These are phyloP conservation scores for Nitzschia palea DNA, from an alignment of 108 stramenopile genomes.

Conservation along the genomic window DNA sequence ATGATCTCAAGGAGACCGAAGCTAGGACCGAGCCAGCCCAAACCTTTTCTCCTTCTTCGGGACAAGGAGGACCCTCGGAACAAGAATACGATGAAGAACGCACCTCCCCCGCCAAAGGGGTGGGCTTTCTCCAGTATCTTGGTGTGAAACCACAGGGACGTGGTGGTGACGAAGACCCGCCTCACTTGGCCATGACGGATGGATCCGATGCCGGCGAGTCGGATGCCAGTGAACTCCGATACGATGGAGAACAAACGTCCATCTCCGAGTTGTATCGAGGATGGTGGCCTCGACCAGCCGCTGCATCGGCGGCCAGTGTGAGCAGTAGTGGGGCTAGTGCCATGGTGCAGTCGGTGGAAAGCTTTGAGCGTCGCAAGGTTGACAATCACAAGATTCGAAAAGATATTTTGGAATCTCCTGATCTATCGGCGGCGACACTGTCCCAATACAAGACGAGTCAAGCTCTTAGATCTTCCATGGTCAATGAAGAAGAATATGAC, in stretches of 20 bases:
- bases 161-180: not conserved
- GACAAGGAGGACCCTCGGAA: too few relatives aligned
- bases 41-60: too few relatives aligned
- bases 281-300: not conserved
- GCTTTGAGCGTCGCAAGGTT: conserved; percentile 4
- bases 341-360: conserved; percentile 4
- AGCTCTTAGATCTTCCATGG: not conserved
- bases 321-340: not conserved
- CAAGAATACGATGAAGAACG: too few relatives aligned
- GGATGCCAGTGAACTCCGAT: not conserved
- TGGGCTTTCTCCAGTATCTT: too few relatives aligned
- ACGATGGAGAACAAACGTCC: not conserved
- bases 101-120: too few relatives aligned
- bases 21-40: too few relatives aligned
- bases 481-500: not conserved
- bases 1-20: too few relatives aligned
- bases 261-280: not conserved
- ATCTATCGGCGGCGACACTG: not conserved
- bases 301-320: not conserved
- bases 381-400: not conserved
- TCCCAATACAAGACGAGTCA: not conserved
- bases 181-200: conserved; percentile 5
- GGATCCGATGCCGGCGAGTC: not conserved
- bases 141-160: too few relatives aligned
- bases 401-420: conserved; percentile 7